A percentile compares a stretch with the other conserved stretches of the same genome.
Conservation (phyloP, 2,329 filamentous ascomycete species). For the Penicillium crustosum region DNA sequence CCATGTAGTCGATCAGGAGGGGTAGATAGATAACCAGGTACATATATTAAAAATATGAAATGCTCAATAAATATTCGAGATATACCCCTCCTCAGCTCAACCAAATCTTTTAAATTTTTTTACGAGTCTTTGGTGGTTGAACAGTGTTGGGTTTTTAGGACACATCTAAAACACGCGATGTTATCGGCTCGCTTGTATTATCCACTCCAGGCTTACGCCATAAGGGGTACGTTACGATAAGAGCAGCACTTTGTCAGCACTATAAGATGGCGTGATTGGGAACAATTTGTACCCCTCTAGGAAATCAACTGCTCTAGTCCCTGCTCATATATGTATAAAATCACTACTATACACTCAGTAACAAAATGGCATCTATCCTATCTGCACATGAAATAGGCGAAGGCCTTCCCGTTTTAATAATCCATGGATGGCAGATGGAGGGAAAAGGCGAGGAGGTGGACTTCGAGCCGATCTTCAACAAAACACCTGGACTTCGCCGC, state of each 20-base stretch:
- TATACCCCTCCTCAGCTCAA: too few relatives aligned
- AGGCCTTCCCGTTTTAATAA: slow-evolving; percentile 29
- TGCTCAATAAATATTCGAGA: too few relatives aligned
- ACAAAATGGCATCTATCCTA: slow-evolving; percentile 20
- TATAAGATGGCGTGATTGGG: not conserved
- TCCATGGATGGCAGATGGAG: slow-evolving; percentile 30
- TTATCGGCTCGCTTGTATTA: not conserved
- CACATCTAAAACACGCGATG: not conserved
- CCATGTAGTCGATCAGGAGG: too few relatives aligned
- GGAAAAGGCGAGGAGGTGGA: slow-evolving; percentile 25
- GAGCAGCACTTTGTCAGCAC: not conserved
- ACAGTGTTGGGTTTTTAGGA: too few relatives aligned
- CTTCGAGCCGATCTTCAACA: slow-evolving; percentile 32
- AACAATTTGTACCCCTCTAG: not conserved
- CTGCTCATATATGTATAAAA: not conserved
- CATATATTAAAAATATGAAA: too few relatives aligned
- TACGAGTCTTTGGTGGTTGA: too few relatives aligned
- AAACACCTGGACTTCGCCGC: slow-evolving; percentile 19
- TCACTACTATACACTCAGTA: not conserved
- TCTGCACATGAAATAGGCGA: slow-evolving; percentile 27
- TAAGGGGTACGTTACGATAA: not conserved
- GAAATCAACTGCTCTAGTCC: not conserved
- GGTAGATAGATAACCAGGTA: too few relatives aligned
- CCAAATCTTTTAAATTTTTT: too few relatives aligned
- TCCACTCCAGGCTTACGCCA: too few relatives aligned